phyloP scores from a whole-genome alignment of 257 asterid species.

The Haberlea rhodopensis region DNA sequence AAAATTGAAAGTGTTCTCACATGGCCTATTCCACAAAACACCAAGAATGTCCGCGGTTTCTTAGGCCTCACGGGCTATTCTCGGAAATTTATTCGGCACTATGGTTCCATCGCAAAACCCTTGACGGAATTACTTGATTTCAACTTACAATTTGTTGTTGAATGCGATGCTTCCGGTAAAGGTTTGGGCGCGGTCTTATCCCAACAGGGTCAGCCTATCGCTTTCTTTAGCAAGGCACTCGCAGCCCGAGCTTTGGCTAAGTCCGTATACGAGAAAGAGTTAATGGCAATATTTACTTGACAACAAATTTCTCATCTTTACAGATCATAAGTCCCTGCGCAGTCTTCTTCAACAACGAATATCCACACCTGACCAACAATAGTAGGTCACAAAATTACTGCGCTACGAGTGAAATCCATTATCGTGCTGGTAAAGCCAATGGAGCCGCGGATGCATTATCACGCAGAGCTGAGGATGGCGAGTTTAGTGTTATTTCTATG shows the following conservation, averaged over 20 bases:
- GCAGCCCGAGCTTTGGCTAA: neutral
- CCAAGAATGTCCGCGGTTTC: no score
- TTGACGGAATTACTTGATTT: neutral
- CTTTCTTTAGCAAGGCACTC: neutral
- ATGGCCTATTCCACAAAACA: no score
- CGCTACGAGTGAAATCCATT: conserved; percentile 1
- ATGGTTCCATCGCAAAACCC: neutral
- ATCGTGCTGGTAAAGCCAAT: neutral
- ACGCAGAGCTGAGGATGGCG: no score
- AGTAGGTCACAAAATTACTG: neutral
- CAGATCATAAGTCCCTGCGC: neutral
- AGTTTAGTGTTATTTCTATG: no score
- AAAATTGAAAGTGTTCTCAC: no score
- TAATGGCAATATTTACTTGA: neutral
- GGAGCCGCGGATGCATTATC: neutral
- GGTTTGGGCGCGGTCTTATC: no score
- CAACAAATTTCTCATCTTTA: neutral
- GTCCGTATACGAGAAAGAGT: conserved; percentile 8
- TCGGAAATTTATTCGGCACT: neutral
- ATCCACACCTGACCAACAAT: neutral
- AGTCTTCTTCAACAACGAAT: neutral
- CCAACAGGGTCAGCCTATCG: neutral
- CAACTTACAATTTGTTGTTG: no score
- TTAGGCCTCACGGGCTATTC: neutral
- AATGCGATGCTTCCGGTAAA: no score